phyloP scores from a whole-genome alignment of 1,139 yeast genomes.

The Kodamaea fungicola region DNA sequence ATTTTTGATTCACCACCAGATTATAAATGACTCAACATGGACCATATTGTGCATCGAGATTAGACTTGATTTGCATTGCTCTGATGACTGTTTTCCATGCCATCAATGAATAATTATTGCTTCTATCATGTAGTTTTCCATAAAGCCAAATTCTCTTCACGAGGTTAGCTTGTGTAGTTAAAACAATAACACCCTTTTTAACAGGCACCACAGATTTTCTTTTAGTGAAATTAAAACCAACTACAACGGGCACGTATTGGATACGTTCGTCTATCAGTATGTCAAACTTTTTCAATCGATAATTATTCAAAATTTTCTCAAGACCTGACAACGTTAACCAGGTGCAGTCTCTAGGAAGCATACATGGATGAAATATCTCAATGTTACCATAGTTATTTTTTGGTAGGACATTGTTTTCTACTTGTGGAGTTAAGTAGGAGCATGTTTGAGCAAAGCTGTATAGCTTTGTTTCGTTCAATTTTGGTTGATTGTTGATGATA shows the following conservation, averaged over 20 bases:
- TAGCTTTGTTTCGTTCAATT: conserved; percentile 20
- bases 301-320: conserved; percentile 18
- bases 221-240: conserved; percentile 28
- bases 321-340: conserved; percentile 29
- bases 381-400: conserved; percentile 33
- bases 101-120: conserved; percentile 6
- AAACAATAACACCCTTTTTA: conserved; percentile 29
- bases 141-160: conserved; percentile 29
- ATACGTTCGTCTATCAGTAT: conserved; percentile 9
- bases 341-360: conserved; percentile 31
- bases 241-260: conserved; percentile 33
- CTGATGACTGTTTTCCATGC: conserved; percentile 24
- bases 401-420: conserved; percentile 20
- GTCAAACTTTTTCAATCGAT: conserved; percentile 9
- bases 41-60: conserved; percentile 18
- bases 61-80: conserved; percentile 19
- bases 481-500: conserved; percentile 16
- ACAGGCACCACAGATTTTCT: conserved; percentile 30
- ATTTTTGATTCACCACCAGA: conserved; percentile 38
- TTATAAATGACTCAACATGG: conserved; percentile 18
- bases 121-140: conserved; percentile 17
- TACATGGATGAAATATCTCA: conserved; percentile 28
- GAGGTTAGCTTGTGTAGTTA: conserved; percentile 13
- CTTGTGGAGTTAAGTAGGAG: conserved; percentile 19
- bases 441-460: conserved; percentile 33